phyloP scores from a whole-genome alignment of 371 early-diverging fungal genomes.

The Rhizopus delemar region DNA sequence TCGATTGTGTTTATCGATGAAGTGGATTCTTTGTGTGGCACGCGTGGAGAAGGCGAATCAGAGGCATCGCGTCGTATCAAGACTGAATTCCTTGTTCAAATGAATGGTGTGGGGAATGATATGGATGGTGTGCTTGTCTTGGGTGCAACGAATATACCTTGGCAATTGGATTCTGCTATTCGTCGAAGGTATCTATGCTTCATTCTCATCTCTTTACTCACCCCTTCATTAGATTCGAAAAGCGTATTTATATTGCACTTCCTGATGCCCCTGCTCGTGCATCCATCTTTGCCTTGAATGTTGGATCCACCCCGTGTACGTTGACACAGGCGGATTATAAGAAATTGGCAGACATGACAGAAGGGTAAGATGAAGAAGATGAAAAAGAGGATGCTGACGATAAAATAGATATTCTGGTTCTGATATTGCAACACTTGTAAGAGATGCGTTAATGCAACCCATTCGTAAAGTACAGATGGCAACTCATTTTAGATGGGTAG shows the following conservation, averaged over 20 bases:
- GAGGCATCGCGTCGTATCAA: conserved; percentile 93
- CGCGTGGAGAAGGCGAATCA: conserved; percentile 93
- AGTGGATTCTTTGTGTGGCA: conserved; percentile 95
- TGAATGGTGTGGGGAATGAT: conserved; percentile 97
- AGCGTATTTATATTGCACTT: conserved; percentile 95
- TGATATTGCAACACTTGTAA: conserved; percentile 90
- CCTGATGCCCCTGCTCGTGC: conserved; percentile 90
- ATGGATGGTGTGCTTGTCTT: conserved; percentile 91
- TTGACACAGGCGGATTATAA: conserved; percentile 72
- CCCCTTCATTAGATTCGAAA: conserved; percentile 77
- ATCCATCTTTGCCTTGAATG: conserved; percentile 87
- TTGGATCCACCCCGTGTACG: conserved; percentile 86
- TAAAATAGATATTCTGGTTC: conserved; percentile 83
- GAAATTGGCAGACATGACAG: conserved; percentile 77
- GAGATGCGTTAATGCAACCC: conserved; percentile 97
- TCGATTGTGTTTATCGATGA: conserved; percentile 98
- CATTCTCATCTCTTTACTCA: too few relatives aligned
- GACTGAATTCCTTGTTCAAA: conserved; percentile 95
- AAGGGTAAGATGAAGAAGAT: conserved; percentile 59
- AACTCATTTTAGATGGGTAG: conserved; percentile 91
- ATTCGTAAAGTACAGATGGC: conserved; percentile 94
- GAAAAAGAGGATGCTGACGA: background rate
- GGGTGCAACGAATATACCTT: conserved; percentile 97
- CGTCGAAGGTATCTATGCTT: conserved; percentile 67
- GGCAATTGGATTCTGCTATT: conserved; percentile 94